Base-by-base conservation (phyloP, 441 rosid genomes). In the Metrosideros polymorpha region DNA sequence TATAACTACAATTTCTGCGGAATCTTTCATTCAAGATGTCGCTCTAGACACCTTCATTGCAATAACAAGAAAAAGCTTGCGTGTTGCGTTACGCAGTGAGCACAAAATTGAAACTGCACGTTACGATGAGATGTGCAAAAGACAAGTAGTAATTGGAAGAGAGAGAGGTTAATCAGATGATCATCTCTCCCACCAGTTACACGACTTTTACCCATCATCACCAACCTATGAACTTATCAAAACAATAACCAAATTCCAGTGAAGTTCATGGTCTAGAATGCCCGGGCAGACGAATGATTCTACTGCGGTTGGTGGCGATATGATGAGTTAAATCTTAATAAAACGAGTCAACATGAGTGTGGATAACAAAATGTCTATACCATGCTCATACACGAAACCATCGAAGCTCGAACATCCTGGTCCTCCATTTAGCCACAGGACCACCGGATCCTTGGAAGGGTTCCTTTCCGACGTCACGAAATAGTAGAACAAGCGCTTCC, bases 381-480 rank as follows among this genome's bases (percentile, higher is more conserved):
- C 97, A 6, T 93, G 94, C 88, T 93, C 95, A n/a, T 93, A 94
- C n/a, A 94, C 87, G 82, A 94, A 93, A 53, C 93, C 97, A 86
- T 93, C 96, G 71, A 93, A 91, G 91, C 97, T 93, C 79, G 96
- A 94, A 89, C 96, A 94, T 61, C 94, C 97, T 1, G 97, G 96
- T 88, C 97, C 97, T 85, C 97, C 97, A 86, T 93, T 93, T 85
- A 94, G 94, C 97, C 97, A 94, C 63, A 94, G 90, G 79, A 93
- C 95, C 87, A 94, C 92, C 25, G 97, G 95, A 90, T 93, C 96
- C 84, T 53, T 19, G 6, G 94, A 84, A 14, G 94, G 92, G 50
- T 93, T 89, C 88, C 93, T 86, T 90, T 94, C 94, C 7, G 96
- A 94, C 85, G 86, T 92, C 85, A 92, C 93, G 10, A 94, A 92